Conservation (phyloP, 163 green algal species). For the Scenedesmus sp. region DNA sequence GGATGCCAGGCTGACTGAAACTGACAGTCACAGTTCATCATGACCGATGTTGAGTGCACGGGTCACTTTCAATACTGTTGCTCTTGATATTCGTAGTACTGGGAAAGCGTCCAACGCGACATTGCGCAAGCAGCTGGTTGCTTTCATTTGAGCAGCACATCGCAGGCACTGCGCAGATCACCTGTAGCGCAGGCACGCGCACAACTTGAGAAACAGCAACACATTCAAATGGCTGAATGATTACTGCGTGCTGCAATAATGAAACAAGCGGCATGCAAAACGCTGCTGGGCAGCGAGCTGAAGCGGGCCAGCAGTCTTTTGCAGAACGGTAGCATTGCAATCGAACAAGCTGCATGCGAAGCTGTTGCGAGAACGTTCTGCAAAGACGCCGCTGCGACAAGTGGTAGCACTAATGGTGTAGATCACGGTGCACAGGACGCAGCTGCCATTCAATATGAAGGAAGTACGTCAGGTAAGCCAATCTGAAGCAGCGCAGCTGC, state of each 20-base stretch:
- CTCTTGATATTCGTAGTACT: too few relatives aligned
- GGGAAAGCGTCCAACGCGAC: too few relatives aligned
- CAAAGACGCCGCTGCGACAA: slow-evolving; percentile 3
- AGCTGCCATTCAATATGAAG: not conserved
- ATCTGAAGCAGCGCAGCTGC: not conserved
- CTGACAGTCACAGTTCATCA: too few relatives aligned
- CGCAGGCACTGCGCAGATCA: not conserved
- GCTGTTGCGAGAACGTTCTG: not conserved
- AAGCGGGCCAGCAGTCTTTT: slow-evolving; percentile 12
- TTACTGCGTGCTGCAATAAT: not conserved
- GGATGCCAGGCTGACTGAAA: too few relatives aligned
- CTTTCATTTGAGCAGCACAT: not conserved
- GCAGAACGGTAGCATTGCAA: slow-evolving; percentile 15
- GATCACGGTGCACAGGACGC: slow-evolving; percentile 4
- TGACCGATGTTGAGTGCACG: too few relatives aligned
- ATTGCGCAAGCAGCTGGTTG: not conserved
- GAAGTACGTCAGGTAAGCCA: not conserved
- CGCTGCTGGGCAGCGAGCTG: slow-evolving; percentile 15
- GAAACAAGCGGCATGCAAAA: slow-evolving; percentile 15
- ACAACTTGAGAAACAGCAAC: not conserved
- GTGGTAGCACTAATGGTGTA: not conserved
- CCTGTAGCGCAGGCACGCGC: not conserved
- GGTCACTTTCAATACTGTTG: too few relatives aligned
- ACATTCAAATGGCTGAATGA: not conserved
- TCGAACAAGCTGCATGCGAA: not conserved